Base-by-base conservation (phyloP, 2,329 filamentous ascomycete species). In the Trichoderma citrinoviride region DNA sequence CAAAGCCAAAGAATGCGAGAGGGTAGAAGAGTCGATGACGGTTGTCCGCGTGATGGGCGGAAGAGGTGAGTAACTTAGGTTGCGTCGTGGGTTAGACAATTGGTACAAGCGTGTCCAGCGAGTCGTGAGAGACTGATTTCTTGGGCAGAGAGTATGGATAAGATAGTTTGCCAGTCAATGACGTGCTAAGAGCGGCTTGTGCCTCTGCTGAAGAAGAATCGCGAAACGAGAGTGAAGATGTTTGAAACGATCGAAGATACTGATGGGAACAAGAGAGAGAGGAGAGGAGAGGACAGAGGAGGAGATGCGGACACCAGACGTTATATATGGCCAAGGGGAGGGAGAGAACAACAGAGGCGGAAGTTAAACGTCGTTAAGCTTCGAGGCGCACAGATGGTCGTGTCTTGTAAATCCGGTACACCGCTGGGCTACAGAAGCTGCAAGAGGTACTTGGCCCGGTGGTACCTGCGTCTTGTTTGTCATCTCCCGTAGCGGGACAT, bases 181-280 rank as follows among this genome's bases (percentile, higher is more conserved):
- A 56, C 61, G 61, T 56, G 56, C 53, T 64, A 64, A 56, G 49
- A 64, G 61, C 61, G 55, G 61, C 61, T 47, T 64, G 44, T 63
- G 52, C 49, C 41, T 63, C 49, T 63, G 50, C 49, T 55, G 33
- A 37, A 47, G n/a, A 46, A 40, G n/a, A 19, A n/a, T 14, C 33
- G n/a, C n/a, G 27, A 12, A 23, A 50, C 21, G 7, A 43, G 21
- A 63, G 56, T 19, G 29, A 44, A 8, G 49, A 37, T 37, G 33
- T 37, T 37, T 37, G 33, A 12, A 37, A 37, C 33, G 33, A 37
- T 37, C 33, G 33, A 37, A 14, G 10, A 37, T 37, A 37, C 33
- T 37, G 33, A 12, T 37, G 2, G 3, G 10, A 37, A 12, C 12
- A 37, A 8, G 33, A 61, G 41, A 17, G 10, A 46, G 33, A n/a